phyloP scores from a whole-genome alignment of 805 yeast species.

The Candida nanaspora region DNA sequence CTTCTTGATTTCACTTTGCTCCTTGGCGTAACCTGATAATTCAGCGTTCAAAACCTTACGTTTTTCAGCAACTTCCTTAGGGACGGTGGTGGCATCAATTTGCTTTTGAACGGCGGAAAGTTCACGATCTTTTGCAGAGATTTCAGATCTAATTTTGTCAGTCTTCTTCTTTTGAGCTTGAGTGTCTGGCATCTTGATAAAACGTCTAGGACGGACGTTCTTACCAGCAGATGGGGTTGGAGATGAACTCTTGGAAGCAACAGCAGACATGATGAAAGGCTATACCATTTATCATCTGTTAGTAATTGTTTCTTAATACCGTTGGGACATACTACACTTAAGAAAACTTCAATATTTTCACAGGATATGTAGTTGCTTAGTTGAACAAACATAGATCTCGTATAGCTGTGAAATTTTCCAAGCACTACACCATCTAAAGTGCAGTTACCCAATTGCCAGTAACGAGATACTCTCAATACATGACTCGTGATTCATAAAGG shows the following conservation, averaged over 20 bases:
- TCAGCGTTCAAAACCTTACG: conserved; percentile 40
- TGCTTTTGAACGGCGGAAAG: conserved; percentile 46
- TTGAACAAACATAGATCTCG: no score
- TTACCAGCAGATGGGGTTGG: background rate
- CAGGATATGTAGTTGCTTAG: no score
- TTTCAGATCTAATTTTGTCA: conserved; percentile 48
- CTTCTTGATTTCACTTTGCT: conserved; percentile 26
- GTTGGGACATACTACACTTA: no score
- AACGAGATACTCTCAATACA: no score
- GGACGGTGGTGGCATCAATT: conserved; percentile 45
- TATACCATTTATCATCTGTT: no score
- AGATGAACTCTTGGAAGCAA: background rate
- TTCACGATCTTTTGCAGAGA: conserved; percentile 53
- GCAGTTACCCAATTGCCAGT: no score
- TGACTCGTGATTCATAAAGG: no score
- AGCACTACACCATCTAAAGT: no score
- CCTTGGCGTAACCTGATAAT: conserved; percentile 37
- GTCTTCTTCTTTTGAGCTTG: conserved; percentile 53
- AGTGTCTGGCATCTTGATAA: conserved; percentile 71
- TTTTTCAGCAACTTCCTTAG: conserved; percentile 44
- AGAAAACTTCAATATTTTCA: no score
- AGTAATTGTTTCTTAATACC: no score
- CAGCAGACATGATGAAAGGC: background rate
- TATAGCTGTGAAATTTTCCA: no score
- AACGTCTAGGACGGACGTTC: conserved; percentile 30